A percentile compares a stretch with the other conserved stretches of the same genome.
phyloP scores from a whole-genome alignment of 495 filamentous ascomycete genomes.

The Chaetomidium leptoderma region DNA sequence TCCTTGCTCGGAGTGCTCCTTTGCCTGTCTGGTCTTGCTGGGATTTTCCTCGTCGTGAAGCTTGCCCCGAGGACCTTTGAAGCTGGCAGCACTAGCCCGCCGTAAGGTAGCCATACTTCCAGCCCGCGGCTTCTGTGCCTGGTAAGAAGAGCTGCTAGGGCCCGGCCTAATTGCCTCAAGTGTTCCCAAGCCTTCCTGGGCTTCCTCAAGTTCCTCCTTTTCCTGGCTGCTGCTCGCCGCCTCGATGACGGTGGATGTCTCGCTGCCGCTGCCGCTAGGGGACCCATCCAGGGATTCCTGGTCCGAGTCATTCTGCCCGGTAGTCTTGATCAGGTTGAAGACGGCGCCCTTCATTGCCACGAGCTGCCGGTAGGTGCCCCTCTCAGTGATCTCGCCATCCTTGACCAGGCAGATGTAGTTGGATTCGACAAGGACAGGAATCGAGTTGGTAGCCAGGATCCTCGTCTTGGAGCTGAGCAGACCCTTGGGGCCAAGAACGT shows the following conservation, averaged over 20 bases:
- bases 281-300: conserved; percentile 27
- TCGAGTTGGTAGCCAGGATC: conserved; percentile 93
- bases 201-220: conserved; percentile 63
- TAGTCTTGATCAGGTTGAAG: conserved; percentile 74
- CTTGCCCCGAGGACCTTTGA: conserved; percentile 79
- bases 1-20: conserved; percentile 85
- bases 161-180: conserved; percentile 67
- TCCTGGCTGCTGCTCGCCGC: conserved; percentile 40
- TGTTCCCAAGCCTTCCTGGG: conserved; percentile 62
- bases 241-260: conserved; percentile 59
- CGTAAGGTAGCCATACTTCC: conserved; percentile 72
- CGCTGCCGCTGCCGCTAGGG: conserved; percentile 49
- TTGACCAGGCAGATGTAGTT: conserved; percentile 81
- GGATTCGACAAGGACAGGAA: conserved; percentile 78
- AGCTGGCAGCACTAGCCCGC: conserved; percentile 86
- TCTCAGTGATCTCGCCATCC: conserved; percentile 78
- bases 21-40: conserved; percentile 73
- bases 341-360: conserved; percentile 93
- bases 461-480: conserved; percentile 82
- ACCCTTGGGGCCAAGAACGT: conserved; percentile 81
- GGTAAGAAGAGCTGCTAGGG: conserved; percentile 30
- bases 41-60: conserved; percentile 75
- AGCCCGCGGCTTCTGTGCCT: conserved; percentile 51
- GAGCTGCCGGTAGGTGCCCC: conserved; percentile 82
- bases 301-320: conserved; percentile 51